Evolutionary conservation across 257 asterid species (phyloP).

Genomic region (Fraxinus anomala): DNA sequence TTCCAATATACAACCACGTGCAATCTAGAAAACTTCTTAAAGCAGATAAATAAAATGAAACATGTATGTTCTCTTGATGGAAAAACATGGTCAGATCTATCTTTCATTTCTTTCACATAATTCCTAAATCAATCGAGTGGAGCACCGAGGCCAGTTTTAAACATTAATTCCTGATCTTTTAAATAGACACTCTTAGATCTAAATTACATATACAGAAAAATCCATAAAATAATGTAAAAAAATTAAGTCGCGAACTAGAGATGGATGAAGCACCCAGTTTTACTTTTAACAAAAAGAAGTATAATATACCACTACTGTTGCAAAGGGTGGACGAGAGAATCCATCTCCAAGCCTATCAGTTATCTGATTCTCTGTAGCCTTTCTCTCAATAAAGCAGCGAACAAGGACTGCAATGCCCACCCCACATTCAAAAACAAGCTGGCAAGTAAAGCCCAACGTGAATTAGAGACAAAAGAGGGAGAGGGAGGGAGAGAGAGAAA

Average conservation of each 20-base stretch:
- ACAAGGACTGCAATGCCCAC: conserved; percentile 88
- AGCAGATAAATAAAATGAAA: conserved; percentile 3
- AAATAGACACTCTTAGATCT: background rate
- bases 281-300: conserved; percentile 14
- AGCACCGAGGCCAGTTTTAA: background rate
- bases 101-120: background rate
- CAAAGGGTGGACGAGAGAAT: conserved; percentile 94
- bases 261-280: conserved; percentile 1
- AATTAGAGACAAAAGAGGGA: conserved; percentile 17
- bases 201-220: background rate
- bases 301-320: conserved; percentile 77
- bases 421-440: conserved; percentile 89
- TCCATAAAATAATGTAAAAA: conserved; percentile 3
- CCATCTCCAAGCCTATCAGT: conserved; percentile 85
- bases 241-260: background rate
- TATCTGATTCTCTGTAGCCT: conserved; percentile 75
- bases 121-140: conserved; percentile 5
- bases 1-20: background rate
- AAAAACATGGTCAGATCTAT: background rate
- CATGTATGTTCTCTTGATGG: background rate
- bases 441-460: conserved; percentile 32
- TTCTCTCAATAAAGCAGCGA: conserved; percentile 74
- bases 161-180: background rate
- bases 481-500: background rate
- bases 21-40: background rate